phyloP scores from a whole-genome alignment of 1,284 basidiomycete species.

The Irpex sp. region DNA sequence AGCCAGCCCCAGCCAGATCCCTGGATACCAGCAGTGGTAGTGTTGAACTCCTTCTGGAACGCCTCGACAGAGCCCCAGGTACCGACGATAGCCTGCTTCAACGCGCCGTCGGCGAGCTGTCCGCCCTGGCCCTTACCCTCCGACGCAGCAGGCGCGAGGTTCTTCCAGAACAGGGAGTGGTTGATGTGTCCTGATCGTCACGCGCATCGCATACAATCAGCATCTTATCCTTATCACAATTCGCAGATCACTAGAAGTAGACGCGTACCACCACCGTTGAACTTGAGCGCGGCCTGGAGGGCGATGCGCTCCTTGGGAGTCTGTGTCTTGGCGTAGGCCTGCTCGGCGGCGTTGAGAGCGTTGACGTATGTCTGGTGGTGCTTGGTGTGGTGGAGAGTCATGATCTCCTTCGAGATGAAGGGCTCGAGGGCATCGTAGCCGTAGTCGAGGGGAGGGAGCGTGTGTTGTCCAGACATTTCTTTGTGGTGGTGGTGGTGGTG shows the following conservation, averaged over 20 bases:
- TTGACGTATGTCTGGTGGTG: conserved; percentile 95
- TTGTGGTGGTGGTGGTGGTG: not conserved
- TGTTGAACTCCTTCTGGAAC: conserved; percentile 78
- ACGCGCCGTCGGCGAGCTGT: conserved; percentile 64
- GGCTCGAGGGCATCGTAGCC: conserved; percentile 85
- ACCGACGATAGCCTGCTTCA: conserved; percentile 79
- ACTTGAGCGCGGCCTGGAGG: conserved; percentile 84
- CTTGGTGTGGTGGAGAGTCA: conserved; percentile 93
- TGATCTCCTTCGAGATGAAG: conserved; percentile 78
- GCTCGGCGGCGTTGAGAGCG: conserved; percentile 89
- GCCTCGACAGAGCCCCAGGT: conserved; percentile 83
- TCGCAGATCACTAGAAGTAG: not conserved
- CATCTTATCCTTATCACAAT: not conserved
- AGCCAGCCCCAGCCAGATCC: conserved; percentile 96
- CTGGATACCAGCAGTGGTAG: conserved; percentile 80
- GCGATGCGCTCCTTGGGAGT: conserved; percentile 81
- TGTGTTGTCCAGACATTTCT: conserved; percentile 44
- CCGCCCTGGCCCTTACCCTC: conserved; percentile 54
- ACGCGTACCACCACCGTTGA: conserved; percentile 81
- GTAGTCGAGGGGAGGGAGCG: conserved; percentile 88
- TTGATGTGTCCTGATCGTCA: conserved; percentile 71
- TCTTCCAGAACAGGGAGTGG: conserved; percentile 97
- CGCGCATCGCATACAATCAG: not conserved
- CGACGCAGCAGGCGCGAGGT: conserved; percentile 70
- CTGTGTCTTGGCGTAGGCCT: conserved; percentile 66